Base-by-base conservation (phyloP, 768 basidiomycete genomes). In the Clitopilus hobsonii region DNA sequence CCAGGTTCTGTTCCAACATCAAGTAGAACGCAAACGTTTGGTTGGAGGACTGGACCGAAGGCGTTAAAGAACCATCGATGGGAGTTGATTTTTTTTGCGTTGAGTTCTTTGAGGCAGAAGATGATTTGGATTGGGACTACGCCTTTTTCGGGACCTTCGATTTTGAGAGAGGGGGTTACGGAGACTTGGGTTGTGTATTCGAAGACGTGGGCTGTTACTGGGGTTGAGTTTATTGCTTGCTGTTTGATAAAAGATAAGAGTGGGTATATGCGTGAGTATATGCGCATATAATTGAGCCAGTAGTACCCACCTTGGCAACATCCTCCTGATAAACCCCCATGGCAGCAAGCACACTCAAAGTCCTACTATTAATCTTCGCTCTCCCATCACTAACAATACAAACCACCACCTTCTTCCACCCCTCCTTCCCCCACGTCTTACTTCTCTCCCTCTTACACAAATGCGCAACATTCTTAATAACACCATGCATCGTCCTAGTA, bases 401-500 rank as follows among this genome's bases (percentile, higher is more conserved):
- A 8, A 96, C 88, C 6, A 95, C 94, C 28, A 96, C 91, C 78
- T 97, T 98, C 78, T 98, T 95, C 96, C 96, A 98, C 1, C 94
- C 94, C 0, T 97, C 94, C 67, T 89, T 89, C 0, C 94, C 95
- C 96, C 96, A 98, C 3, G 91, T 97, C 78, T 91, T 94, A 61
- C 86, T 89, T 49, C 91, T 76, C 45, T 89, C 88, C 20, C 95
- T 78, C 60, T 86, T 90, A 65, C 91, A 93, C 57, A 98, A 69
- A 69, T 96, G 91, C 4, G 86, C 87, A 41, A 98, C 79, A 62
- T 98, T 98, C 79, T 91, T 93, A 70, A 97, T 92, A 5, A 98
- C 90, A 51, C 95, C 95, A 64, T 96, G 90, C 91, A 98, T 94
- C 0, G 95, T 92, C 38, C 94, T 73, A 62, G 86, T 87, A 71